Evolutionary conservation across 2,329 filamentous ascomycete genomes (phyloP).

Genomic region (Calonectria hongkongensis): DNA sequence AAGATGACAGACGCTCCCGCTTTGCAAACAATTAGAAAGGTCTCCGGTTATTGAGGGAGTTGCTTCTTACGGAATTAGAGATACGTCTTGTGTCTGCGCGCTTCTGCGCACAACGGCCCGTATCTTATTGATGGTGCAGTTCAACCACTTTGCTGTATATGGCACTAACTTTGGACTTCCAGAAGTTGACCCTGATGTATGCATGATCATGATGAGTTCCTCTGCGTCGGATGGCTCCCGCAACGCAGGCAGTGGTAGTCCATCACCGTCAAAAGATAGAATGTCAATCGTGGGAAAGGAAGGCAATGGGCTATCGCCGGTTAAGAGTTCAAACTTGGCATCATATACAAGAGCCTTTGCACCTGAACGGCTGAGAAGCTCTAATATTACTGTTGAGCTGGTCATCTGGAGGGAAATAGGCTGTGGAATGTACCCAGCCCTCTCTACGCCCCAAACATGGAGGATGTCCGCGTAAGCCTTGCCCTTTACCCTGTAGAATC

Average conservation of each 20-base stretch:
- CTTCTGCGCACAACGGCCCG: neutral
- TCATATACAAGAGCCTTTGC: slow-evolving; percentile 45
- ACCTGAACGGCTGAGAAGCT: slow-evolving; percentile 33
- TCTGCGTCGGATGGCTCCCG: slow-evolving; percentile 27
- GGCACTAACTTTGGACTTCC: slow-evolving; percentile 51
- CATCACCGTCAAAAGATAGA: neutral
- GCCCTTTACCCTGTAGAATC: slow-evolving; percentile 44
- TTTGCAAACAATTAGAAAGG: slow-evolving; percentile 24
- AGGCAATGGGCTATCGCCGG: slow-evolving; percentile 33
- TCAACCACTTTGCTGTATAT: slow-evolving; percentile 43
- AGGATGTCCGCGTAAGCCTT: slow-evolving; percentile 41
- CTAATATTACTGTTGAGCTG: slow-evolving; percentile 41
- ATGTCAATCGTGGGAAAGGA: neutral
- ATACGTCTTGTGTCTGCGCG: neutral
- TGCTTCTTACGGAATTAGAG: slow-evolving; percentile 23
- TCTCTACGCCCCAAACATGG: slow-evolving; percentile 43
- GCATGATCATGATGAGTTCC: slow-evolving; percentile 39
- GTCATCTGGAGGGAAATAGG: slow-evolving; percentile 45
- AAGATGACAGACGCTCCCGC: slow-evolving; percentile 48
- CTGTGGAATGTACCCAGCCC: slow-evolving; percentile 50
- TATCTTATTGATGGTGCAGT: slow-evolving; percentile 17
- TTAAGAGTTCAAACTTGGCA: neutral
- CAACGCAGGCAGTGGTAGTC: neutral
- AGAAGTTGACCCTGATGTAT: slow-evolving; percentile 51
- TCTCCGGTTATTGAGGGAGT: accelerated